Evolutionary conservation across 371 early-diverging fungal species (phyloP).

Genomic region (Aphelidium insulamus): DNA sequence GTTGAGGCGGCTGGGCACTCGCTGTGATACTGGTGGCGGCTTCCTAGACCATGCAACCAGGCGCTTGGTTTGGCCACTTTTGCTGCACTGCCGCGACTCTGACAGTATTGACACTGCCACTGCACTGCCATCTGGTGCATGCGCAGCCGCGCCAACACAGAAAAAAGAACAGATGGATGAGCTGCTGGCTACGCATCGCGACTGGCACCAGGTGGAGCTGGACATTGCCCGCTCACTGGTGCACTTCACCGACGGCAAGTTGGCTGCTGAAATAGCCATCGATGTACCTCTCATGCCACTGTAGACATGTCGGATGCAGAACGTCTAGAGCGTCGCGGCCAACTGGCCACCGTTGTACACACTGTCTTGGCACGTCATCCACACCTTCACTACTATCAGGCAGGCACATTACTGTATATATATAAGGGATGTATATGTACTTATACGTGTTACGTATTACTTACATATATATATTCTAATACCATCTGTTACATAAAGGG

Average conservation of each 20-base stretch:
- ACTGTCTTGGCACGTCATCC: constrained; percentile 27
- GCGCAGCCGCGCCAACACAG: not conserved
- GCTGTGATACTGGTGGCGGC: not conserved
- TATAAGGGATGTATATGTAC: not conserved
- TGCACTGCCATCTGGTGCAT: constrained; percentile 1
- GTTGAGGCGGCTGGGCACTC: not conserved
- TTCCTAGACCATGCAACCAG: not conserved
- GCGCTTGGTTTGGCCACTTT: not conserved
- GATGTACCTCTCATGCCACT: not conserved
- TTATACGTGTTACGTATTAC: not conserved
- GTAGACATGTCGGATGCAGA: constrained; percentile 11
- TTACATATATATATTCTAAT: not conserved
- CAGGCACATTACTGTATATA: constrained; percentile 1
- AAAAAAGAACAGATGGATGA: too few relatives aligned
- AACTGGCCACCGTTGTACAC: constrained; percentile 19
- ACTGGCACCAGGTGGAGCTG: constrained; percentile 5
- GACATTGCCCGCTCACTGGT: constrained; percentile 9
- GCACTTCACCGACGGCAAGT: constrained; percentile 4
- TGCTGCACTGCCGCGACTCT: not conserved
- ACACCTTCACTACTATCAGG: constrained; percentile 41
- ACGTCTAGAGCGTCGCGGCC: constrained; percentile 13
- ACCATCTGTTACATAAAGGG: constrained; percentile 14
- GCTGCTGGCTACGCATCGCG: not conserved
- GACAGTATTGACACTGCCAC: not conserved
- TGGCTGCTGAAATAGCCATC: not conserved